Base-by-base conservation (phyloP, 164 flowering plant genomes). In the Vitis riparia region DNA sequence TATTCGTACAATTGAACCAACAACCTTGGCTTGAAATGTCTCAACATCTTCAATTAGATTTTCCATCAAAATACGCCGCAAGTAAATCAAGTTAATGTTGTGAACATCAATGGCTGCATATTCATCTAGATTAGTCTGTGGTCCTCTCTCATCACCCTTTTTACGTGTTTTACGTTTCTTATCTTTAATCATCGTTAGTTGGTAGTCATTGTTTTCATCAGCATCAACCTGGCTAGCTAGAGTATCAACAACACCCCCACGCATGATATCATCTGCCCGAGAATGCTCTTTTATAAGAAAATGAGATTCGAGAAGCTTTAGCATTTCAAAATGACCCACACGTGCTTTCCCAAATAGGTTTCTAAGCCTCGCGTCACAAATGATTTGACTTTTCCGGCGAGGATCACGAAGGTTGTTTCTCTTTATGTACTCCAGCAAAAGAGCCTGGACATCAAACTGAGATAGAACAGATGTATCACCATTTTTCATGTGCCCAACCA, bases 251-350 rank as follows among this genome's bases (percentile, higher is more conserved):
- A 55, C 32, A 59, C 72, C 75, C 11, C 78, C 84, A 52, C 75
- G 82, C 12, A 60, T 59, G 68, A 77, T 72, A 75, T 77, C 78
- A 76, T 75, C 87, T 47, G 69, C 78, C 19, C 65, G 76, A 27
- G 83, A 63, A 73, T 78, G 82, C 51, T 90, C 91, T 73, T 85
- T 82, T 50, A 75, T 50, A 48, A 84, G 86, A 72, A 93, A 87
- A 77, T 96, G 99, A 30, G 83, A 83, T 59, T 91, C 96, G 48
- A 96, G 89, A 79, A 92, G 97, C 84, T 88, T 90, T 55, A 92
- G 79, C 99, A 96, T 93, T 86, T 96, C 99, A 79, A 92, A 79
- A 79, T 94, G 98, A 48, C 92, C 94, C 8, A 93, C 83, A 60
- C 91, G 85, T 61, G 81, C 77, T 80, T 89, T 92, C 5, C 98